phyloP scores from a whole-genome alignment of 495 filamentous ascomycete species.

The Aeminium ludgeri region DNA sequence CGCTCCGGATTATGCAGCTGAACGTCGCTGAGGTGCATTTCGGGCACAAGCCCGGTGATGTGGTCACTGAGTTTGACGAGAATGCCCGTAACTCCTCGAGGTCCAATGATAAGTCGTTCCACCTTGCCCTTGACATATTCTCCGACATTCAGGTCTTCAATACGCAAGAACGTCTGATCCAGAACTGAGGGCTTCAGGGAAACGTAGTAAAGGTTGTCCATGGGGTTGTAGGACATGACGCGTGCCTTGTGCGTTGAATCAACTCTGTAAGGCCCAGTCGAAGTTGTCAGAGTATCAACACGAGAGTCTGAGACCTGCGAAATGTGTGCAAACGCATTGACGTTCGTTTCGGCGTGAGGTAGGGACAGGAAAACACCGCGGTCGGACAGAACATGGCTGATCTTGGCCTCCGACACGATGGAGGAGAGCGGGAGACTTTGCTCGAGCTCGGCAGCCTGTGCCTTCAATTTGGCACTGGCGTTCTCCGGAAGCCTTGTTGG shows the following conservation, averaged over 20 bases:
- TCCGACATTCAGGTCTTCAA: slow-evolving; percentile 76
- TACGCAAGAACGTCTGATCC: slow-evolving; percentile 70
- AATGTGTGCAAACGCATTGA: slow-evolving; percentile 82
- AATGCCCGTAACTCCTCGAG: slow-evolving; percentile 57
- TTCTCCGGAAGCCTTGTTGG: slow-evolving; percentile 7
- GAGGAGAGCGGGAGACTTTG: slow-evolving; percentile 55
- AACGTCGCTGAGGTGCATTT: slow-evolving; percentile 76
- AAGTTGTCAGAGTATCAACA: slow-evolving; percentile 58
- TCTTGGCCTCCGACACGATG: slow-evolving; percentile 55
- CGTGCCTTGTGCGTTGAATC: slow-evolving; percentile 65
- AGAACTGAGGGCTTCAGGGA: slow-evolving; percentile 68
- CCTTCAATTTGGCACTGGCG: slow-evolving; percentile 14
- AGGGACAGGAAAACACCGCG: slow-evolving; percentile 70
- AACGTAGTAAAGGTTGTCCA: slow-evolving; percentile 75
- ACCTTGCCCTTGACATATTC: slow-evolving; percentile 68
- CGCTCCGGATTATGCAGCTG: slow-evolving; percentile 82
- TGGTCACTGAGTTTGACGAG: slow-evolving; percentile 71
- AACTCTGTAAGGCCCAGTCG: slow-evolving; percentile 57
- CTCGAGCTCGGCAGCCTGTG: slow-evolving; percentile 6
- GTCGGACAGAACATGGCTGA: slow-evolving; percentile 58
- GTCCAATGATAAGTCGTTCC: slow-evolving; percentile 64
- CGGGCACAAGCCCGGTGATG: slow-evolving; percentile 71
- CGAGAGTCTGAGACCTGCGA: slow-evolving; percentile 76
- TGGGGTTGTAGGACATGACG: slow-evolving; percentile 65
- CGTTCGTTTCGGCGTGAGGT: slow-evolving; percentile 35